These are phyloP conservation scores for Ceratorhiza oryzae-sativae DNA, from an alignment of 1,284 basidiomycete genomes.

Conservation along the genomic window DNA sequence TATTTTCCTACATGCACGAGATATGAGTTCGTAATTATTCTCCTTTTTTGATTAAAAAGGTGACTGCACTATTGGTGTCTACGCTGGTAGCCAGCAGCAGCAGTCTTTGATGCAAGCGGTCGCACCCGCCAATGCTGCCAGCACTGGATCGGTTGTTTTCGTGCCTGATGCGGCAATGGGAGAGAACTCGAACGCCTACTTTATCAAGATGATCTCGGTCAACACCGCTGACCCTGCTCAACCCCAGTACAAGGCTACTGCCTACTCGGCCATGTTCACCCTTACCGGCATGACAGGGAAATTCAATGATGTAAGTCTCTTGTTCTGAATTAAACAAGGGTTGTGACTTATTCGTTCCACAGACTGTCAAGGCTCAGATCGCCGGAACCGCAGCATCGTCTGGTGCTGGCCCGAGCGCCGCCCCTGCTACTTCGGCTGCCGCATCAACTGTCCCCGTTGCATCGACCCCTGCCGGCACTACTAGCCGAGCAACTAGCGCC, in stretches of 20 bases:
- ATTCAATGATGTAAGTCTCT: conserved; percentile 39
- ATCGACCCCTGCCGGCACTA: neutral
- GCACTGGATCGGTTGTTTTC: conserved; percentile 47
- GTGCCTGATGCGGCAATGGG: conserved; percentile 51
- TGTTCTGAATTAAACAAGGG: neutral
- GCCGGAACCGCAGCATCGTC: conserved; percentile 37
- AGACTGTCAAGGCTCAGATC: conserved; percentile 43
- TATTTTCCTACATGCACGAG: neutral
- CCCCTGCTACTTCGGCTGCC: neutral
- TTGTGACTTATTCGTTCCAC: neutral
- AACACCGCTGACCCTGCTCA: conserved; percentile 45
- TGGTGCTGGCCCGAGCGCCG: neutral
- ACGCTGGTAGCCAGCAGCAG: conserved; percentile 13
- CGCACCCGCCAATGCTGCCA: conserved; percentile 51
- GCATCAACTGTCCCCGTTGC: neutral
- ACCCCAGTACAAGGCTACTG: conserved; percentile 51
- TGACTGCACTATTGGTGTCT: conserved; percentile 12
- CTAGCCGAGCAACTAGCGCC: neutral
- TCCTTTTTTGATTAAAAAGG: neutral
- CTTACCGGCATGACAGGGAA: conserved; percentile 44
- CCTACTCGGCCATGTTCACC: conserved; percentile 55
- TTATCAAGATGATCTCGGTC: conserved; percentile 49
- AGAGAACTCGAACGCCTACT: conserved; percentile 44
- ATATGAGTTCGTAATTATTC: neutral
- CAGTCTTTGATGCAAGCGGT: conserved; percentile 52